Percentiles rank a stretch among this genome's conserved stretches.
phyloP scores from a whole-genome alignment of 1,284 basidiomycete species.

The Puccinia coronata region DNA sequence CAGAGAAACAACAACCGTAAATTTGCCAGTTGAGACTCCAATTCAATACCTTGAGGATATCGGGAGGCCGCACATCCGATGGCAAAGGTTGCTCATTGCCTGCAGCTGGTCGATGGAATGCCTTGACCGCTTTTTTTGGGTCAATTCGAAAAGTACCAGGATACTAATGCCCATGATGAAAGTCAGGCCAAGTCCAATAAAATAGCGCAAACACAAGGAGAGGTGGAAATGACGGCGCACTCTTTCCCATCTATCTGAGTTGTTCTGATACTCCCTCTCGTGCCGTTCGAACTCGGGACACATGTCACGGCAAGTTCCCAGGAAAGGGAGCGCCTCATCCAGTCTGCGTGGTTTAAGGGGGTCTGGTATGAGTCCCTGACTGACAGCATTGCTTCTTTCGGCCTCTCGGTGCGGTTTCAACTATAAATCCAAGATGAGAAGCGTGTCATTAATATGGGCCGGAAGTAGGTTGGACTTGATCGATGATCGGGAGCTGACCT shows the following conservation, averaged over 20 bases:
- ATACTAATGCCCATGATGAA: constrained; percentile 52
- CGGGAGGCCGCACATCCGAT: constrained; percentile 85
- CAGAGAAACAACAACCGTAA: background rate
- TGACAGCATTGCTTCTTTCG: constrained; percentile 76
- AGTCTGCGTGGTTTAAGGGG: constrained; percentile 74
- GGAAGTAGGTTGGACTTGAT: background rate
- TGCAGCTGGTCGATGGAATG: constrained; percentile 84
- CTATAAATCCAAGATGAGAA: constrained; percentile 55
- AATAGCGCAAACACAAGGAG: background rate
- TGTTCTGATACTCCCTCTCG: constrained; percentile 83
- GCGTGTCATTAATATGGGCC: background rate
- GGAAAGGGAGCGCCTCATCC: constrained; percentile 82
- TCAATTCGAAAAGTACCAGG: constrained; percentile 68
- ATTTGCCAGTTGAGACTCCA: constrained; percentile 41
- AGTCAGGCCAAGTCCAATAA: constrained; percentile 55
- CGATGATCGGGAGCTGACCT: constrained; percentile 6
- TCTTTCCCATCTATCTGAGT: constrained; percentile 81
- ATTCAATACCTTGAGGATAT: constrained; percentile 70
- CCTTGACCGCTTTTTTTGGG: constrained; percentile 84
- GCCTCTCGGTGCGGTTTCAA: constrained; percentile 66
- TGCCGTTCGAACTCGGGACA: constrained; percentile 91
- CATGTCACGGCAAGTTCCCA: constrained; percentile 90
- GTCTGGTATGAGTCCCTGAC: constrained; percentile 82
- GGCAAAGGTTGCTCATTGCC: constrained; percentile 83
- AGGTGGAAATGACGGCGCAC: constrained; percentile 62